Conservation (phyloP, 2,329 filamentous ascomycete genomes). For the Fusarium musae region DNA sequence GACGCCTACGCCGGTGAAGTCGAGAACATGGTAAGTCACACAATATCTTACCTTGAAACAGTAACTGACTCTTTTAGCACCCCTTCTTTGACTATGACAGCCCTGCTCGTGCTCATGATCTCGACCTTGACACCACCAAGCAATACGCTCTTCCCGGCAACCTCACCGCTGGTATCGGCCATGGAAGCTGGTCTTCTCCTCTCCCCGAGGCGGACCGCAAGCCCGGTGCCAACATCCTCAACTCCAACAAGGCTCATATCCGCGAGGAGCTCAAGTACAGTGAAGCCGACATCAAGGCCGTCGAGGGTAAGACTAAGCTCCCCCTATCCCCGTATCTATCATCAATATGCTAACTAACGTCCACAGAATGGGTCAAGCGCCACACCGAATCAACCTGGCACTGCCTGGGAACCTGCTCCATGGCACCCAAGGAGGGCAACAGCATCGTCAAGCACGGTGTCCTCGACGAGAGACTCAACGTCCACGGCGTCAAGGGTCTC, state of each 20-base stretch:
- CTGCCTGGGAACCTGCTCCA: slow-evolving; percentile 73
- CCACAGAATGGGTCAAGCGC: slow-evolving; percentile 70
- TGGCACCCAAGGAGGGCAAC: slow-evolving; percentile 81
- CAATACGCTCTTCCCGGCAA: slow-evolving; percentile 79
- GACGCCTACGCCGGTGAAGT: slow-evolving; percentile 82
- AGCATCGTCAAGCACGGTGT: slow-evolving; percentile 84
- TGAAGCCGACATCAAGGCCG: slow-evolving; percentile 69
- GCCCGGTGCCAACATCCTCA: slow-evolving; percentile 61
- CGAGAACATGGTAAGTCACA: slow-evolving; percentile 56
- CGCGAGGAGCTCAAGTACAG: slow-evolving; percentile 74
- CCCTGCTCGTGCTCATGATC: slow-evolving; percentile 74
- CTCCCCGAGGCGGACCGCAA: slow-evolving; percentile 64
- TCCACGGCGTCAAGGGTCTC: slow-evolving; percentile 79
- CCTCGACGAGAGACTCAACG: slow-evolving; percentile 79
- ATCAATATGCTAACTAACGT: background rate
- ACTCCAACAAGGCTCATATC: slow-evolving; percentile 70
- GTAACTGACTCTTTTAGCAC: slow-evolving; percentile 54
- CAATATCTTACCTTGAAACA: too few species aligned
- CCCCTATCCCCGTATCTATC: rapidly evolving
- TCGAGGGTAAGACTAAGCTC: slow-evolving; percentile 60
- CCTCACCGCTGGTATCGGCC: slow-evolving; percentile 75
- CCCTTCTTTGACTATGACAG: slow-evolving; percentile 79
- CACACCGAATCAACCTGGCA: slow-evolving; percentile 76
- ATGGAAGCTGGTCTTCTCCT: slow-evolving; percentile 76
- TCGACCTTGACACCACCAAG: slow-evolving; percentile 81